Conservation (phyloP, 192 early-diverging fungal genomes). For the Coemansia sp. region DNA sequence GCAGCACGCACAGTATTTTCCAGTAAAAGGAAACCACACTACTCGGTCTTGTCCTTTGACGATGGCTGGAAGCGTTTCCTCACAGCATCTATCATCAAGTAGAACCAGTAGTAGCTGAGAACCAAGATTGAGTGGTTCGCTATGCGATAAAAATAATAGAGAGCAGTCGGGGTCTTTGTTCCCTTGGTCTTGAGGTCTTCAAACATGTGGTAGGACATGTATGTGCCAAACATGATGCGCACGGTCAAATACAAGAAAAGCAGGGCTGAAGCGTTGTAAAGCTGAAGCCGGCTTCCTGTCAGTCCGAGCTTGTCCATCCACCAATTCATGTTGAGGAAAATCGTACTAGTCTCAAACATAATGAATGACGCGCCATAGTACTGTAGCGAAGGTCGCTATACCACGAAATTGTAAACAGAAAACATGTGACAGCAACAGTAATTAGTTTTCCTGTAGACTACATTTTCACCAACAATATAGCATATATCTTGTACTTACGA, state of each 20-base stretch:
- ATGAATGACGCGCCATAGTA: constrained; percentile 87
- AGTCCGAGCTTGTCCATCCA: constrained; percentile 82
- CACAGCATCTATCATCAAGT: constrained; percentile 46
- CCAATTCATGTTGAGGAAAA: constrained; percentile 93
- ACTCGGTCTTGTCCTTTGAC: constrained; percentile 18
- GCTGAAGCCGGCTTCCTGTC: constrained; percentile 75
- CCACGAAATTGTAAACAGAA: neutral
- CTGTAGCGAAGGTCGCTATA: constrained; percentile 76
- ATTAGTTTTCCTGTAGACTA: neutral
- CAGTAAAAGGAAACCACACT: neutral
- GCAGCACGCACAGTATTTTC: too few species aligned
- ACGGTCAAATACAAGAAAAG: constrained; percentile 72
- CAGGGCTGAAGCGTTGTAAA: constrained; percentile 81
- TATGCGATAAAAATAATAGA: constrained; percentile 53
- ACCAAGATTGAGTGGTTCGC: constrained; percentile 33
- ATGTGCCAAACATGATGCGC: constrained; percentile 75
- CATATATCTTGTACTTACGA: constrained; percentile 23
- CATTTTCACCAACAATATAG: neutral
- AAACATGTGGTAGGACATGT: constrained; percentile 66
- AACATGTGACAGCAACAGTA: too few species aligned
- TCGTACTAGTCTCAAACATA: constrained; percentile 89
- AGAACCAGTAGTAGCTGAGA: constrained; percentile 58
- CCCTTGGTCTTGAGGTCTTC: constrained; percentile 41
- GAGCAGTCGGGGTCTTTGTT: constrained; percentile 18
- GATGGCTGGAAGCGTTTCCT: constrained; percentile 37